Evolutionary conservation across 1,284 basidiomycete genomes (phyloP).

Genomic region (Boletus smithii): DNA sequence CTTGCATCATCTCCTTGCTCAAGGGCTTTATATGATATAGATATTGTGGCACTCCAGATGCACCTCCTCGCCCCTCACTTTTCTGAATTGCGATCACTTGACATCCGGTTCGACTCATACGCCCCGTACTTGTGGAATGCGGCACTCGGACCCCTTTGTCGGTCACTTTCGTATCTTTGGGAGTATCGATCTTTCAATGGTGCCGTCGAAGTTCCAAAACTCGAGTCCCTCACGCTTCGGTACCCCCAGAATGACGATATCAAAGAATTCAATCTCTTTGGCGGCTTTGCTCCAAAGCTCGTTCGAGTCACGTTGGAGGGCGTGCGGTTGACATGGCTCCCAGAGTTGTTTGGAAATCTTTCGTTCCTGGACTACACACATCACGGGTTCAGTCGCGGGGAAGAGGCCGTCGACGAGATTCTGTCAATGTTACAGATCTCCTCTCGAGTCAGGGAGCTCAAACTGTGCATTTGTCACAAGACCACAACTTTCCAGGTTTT

Average conservation of each 20-base stretch:
- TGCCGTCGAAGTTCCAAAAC: conserved; percentile 35
- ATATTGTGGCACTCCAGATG: conserved; percentile 57
- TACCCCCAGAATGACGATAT: conserved; percentile 64
- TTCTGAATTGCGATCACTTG: conserved; percentile 56
- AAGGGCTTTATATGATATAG: conserved; percentile 36
- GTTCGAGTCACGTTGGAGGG: conserved; percentile 56
- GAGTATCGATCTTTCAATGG: conserved; percentile 19
- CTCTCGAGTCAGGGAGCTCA: conserved; percentile 42
- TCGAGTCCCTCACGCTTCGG: conserved; percentile 56
- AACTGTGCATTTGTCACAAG: conserved; percentile 38
- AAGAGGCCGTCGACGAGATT: conserved; percentile 46
- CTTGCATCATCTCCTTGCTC: conserved; percentile 36
- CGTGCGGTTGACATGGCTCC: conserved; percentile 57
- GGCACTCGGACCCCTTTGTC: conserved; percentile 48
- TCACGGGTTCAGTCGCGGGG: conserved; percentile 49
- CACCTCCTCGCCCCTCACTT: conserved; percentile 50
- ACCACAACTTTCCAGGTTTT: conserved; percentile 18
- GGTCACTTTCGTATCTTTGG: conserved; percentile 27
- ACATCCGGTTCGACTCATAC: conserved; percentile 52
- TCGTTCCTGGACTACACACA: conserved; percentile 61
- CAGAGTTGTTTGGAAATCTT: conserved; percentile 57
- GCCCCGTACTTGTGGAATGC: conserved; percentile 64
- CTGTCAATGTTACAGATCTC: conserved; percentile 48
- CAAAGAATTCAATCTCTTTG: conserved; percentile 62
- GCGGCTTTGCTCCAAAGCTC: conserved; percentile 56